A percentile compares a stretch with the other conserved stretches of the same genome.
Evolutionary conservation across 148 eudicot genomes (phyloP).

Genomic region (Selenicereus undatus): DNA sequence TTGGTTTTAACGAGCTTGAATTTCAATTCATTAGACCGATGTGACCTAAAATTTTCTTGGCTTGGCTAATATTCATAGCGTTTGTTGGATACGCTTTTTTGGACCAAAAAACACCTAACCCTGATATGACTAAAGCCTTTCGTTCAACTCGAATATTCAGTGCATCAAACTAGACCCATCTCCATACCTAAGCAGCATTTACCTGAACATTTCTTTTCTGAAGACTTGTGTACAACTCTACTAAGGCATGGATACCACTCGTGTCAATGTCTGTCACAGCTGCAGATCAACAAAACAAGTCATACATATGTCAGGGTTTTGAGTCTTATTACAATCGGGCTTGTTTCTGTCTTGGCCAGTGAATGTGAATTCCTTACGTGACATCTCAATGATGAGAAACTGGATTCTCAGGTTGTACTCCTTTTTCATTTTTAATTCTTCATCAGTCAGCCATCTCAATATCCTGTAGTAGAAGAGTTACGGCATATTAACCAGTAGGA

Average conservation of each 20-base stretch:
- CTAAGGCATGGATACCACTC: constrained; percentile 89
- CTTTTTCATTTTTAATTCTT: constrained; percentile 51
- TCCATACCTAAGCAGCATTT: background rate
- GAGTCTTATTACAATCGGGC: background rate
- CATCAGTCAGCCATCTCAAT: constrained; percentile 76
- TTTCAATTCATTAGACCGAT: background rate
- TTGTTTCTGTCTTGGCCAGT: background rate
- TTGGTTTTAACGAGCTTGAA: background rate
- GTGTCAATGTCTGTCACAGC: constrained; percentile 95
- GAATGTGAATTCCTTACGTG: constrained; percentile 50
- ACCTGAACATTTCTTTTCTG: constrained; percentile 72
- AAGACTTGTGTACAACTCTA: constrained; percentile 63
- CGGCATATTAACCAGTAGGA: background rate
- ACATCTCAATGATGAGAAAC: constrained; percentile 75
- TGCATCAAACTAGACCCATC: no score
- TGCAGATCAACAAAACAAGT: constrained; percentile 27
- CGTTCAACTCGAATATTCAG: no score
- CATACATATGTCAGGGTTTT: background rate
- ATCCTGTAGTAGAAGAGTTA: constrained; percentile 44
- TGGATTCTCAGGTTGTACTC: constrained; percentile 48
- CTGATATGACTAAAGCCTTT: no score
- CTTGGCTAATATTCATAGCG: no score
- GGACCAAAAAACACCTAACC: no score
- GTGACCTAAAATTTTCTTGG: background rate
- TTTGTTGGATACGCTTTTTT: no score